Evolutionary conservation across 1,139 yeast species (phyloP), one percentile per base, ranked within the genome.

Genomic region (Protomyces macrosporus): DNA sequence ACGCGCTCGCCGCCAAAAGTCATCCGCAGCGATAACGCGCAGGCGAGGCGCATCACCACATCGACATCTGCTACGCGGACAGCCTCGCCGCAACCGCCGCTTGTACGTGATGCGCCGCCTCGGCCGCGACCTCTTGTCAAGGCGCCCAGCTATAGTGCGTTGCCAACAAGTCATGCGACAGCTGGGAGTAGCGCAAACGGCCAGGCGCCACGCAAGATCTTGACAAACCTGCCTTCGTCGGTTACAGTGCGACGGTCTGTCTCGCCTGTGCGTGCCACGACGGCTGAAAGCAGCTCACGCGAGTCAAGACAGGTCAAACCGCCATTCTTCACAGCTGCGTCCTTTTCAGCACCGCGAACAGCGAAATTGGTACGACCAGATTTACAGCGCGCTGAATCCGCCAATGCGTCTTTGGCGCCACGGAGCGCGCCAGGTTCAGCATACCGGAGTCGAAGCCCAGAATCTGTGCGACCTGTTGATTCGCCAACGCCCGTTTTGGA

Each of bases 231-330:
- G 23, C 62, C 62, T 4, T 52, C 55, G 4, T 51, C 62, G 3
- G 52, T 58, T 30, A 58, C 62, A 7, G 39, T 52, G 2, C 62
- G 62, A 3, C 45, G 62, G 36, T 23, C 62, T 51, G 56, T 42
- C 10, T 58, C 62, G n/a, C 62, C 62, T 3, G 35, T 37, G 10
- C 45, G 62, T 6, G 30, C 56, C 14, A 23, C 57, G 23, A n/a
- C 55, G 32, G n/a, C 55, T 4, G 42, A 14, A n/a, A 14, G 9
- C 48, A 42, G 10, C 48, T 2, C 32, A 42, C 14, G 14, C 5
- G 53, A 58, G 9, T 56, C 62, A 9, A 12, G 30, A 9, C 52
- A 39, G 33, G 56, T 53, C 7, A 58, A 58, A 35, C 62, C 62
- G 7, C 40, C 62, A 1, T 58, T 58, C 53, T 52, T 58, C 37